These are phyloP conservation scores for Exidia glandulosa DNA, from an alignment of 768 basidiomycete genomes.

Conservation along the genomic window DNA sequence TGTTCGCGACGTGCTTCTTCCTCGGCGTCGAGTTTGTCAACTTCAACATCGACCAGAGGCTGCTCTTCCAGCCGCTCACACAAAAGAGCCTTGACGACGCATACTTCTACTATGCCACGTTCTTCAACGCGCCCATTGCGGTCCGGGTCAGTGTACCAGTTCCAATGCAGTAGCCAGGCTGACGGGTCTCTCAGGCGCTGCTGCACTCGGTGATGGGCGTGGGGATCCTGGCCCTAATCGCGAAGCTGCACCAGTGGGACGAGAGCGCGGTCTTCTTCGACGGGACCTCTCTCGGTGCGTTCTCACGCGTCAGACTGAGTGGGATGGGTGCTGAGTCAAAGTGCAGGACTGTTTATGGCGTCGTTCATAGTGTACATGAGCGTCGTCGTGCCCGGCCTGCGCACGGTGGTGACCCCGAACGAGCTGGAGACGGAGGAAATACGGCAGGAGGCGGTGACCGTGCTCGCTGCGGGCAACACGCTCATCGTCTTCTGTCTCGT, in stretches of 20 bases:
- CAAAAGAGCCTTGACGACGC: conserved; percentile 62
- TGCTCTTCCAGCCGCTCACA: conserved; percentile 61
- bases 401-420: conserved; percentile 58
- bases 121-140: conserved; percentile 85
- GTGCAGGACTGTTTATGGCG: conserved; percentile 64
- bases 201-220: conserved; percentile 78
- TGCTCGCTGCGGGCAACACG: conserved; percentile 79
- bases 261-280: conserved; percentile 95
- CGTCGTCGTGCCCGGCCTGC: conserved; percentile 68
- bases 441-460: conserved; percentile 64
- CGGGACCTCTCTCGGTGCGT: conserved; percentile 73
- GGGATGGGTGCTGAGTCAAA: background rate
- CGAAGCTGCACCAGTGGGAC: conserved; percentile 78
- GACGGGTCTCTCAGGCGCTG: conserved; percentile 44
- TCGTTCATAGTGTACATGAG: conserved; percentile 70
- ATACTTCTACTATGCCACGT: conserved; percentile 83
- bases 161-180: background rate
- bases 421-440: conserved; percentile 49
- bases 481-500: conserved; percentile 63
- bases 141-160: conserved; percentile 56
- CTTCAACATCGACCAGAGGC: conserved; percentile 76
- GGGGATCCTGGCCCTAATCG: conserved; percentile 60
- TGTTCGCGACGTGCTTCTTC: conserved; percentile 82
- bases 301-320: background rate
- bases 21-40: conserved; percentile 79